phyloP scores from a whole-genome alignment of 345 rosid genomes.

The Litchi chinensis region DNA sequence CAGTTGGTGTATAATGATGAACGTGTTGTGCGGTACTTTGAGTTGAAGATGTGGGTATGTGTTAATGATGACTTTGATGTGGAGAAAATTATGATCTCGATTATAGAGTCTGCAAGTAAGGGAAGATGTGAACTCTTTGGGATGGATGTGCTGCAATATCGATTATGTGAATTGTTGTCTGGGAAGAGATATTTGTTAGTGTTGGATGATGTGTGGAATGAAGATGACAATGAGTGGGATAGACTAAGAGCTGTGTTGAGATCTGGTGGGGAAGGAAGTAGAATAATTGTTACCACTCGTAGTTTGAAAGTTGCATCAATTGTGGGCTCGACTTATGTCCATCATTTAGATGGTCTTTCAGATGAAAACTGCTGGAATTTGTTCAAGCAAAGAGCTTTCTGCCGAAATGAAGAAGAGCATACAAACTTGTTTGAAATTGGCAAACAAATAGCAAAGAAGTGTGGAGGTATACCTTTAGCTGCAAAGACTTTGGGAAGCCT shows the following conservation, averaged over 20 bases:
- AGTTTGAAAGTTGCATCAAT: slow-evolving; percentile 19
- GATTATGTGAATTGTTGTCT: not conserved
- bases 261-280: slow-evolving; percentile 23
- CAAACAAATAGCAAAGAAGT: slow-evolving; percentile 22
- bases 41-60: slow-evolving; percentile 25
- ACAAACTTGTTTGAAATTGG: slow-evolving; percentile 17
- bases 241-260: slow-evolving; percentile 2
- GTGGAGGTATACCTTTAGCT: slow-evolving; percentile 33
- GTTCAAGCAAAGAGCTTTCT: slow-evolving; percentile 28
- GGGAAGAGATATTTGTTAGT: slow-evolving; percentile 28
- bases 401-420: not conserved
- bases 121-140: not conserved
- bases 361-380: slow-evolving; percentile 27
- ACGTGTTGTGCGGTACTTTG: slow-evolving; percentile 11
- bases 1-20: slow-evolving; percentile 26
- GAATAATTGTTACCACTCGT: slow-evolving; percentile 26
- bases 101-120: slow-evolving; percentile 15
- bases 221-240: slow-evolving; percentile 25
- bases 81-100: not conserved
- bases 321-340: not conserved
- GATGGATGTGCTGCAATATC: slow-evolving; percentile 25
- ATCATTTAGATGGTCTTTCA: slow-evolving; percentile 14
- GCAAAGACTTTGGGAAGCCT: slow-evolving; percentile 29
- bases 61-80: slow-evolving; percentile 22
- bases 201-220: slow-evolving; percentile 35